Percentiles rank a stretch among this genome's conserved stretches.
phyloP scores from a whole-genome alignment of 495 filamentous ascomycete species.

The Penicillium canariense region DNA sequence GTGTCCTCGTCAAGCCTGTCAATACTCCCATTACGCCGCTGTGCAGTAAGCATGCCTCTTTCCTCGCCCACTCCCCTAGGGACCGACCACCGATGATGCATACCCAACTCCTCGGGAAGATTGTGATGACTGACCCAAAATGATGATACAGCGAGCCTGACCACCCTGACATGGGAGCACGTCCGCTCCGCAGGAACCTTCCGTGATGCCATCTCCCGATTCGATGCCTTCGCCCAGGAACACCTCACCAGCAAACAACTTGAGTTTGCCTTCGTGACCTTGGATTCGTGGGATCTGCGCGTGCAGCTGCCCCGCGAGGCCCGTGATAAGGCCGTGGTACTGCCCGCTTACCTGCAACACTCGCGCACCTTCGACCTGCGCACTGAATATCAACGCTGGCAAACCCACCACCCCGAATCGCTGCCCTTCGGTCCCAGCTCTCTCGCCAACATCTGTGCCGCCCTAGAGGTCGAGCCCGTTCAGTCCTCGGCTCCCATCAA shows the following conservation, averaged over 20 bases:
- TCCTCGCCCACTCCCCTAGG: neutral
- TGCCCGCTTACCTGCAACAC: slow-evolving; percentile 96
- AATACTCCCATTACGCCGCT: slow-evolving; percentile 98
- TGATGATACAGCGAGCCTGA: slow-evolving; percentile 74
- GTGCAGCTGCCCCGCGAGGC: slow-evolving; percentile 97
- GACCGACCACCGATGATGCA: neutral
- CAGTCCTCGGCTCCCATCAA: slow-evolving; percentile 97
- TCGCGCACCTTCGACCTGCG: slow-evolving; percentile 94
- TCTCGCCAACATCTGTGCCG: slow-evolving; percentile 94
- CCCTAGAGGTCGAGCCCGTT: slow-evolving; percentile 94
- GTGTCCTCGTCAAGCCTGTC: slow-evolving; percentile 93
- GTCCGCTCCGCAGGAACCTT: slow-evolving; percentile 95
- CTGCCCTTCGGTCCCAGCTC: slow-evolving; percentile 94
- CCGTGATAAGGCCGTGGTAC: slow-evolving; percentile 93
- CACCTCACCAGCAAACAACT: slow-evolving; percentile 79
- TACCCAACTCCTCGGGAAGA: neutral
- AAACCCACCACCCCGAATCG: slow-evolving; percentile 95
- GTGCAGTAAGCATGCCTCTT: slow-evolving; percentile 72
- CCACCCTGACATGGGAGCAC: slow-evolving; percentile 97
- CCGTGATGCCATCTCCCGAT: slow-evolving; percentile 91
- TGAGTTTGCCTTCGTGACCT: slow-evolving; percentile 95
- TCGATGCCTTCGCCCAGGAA: slow-evolving; percentile 89
- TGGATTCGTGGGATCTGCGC: slow-evolving; percentile 97
- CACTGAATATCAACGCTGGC: slow-evolving; percentile 97
- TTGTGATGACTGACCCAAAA: slow-evolving; percentile 32